phyloP scores from a whole-genome alignment of 1,139 yeast genomes.

The Candida dubliniensis region DNA sequence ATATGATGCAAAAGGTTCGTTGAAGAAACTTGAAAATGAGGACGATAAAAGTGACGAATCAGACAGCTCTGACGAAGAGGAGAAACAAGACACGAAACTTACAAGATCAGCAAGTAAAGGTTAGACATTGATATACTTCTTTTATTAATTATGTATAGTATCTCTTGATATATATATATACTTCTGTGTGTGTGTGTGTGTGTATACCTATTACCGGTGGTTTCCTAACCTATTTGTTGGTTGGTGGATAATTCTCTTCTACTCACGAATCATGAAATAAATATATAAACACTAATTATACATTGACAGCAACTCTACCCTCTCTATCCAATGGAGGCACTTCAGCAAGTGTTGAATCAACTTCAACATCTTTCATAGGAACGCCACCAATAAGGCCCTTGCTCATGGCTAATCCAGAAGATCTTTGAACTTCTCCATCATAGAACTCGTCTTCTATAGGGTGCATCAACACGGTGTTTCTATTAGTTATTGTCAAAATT shows the following conservation, averaged over 20 bases:
- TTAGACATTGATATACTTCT: constrained; percentile 15
- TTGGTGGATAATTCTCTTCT: too few relatives aligned
- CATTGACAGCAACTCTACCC: constrained; percentile 47
- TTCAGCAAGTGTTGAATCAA: constrained; percentile 27
- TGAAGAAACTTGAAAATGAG: constrained; percentile 23
- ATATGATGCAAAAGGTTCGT: constrained; percentile 46
- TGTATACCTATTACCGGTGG: not conserved
- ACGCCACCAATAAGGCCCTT: constrained; percentile 79
- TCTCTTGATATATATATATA: not conserved
- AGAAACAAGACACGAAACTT: constrained; percentile 22
- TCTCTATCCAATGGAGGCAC: constrained; percentile 89
- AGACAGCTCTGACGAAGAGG: constrained; percentile 29
- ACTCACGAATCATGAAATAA: too few relatives aligned
- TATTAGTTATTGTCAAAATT: constrained; percentile 70
- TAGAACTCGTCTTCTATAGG: constrained; percentile 91
- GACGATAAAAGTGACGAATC: constrained; percentile 30
- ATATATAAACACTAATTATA: not conserved
- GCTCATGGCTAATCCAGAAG: constrained; percentile 80
- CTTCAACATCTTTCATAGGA: constrained; percentile 6
- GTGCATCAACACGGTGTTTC: constrained; percentile 82
- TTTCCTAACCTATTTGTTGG: too few relatives aligned
- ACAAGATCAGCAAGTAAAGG: constrained; percentile 47
- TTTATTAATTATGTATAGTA: not conserved
- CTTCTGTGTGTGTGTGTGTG: not conserved
- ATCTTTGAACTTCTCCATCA: constrained; percentile 63